Conservation (phyloP, 2,329 filamentous ascomycete species). For the Dothistroma septosporum region DNA sequence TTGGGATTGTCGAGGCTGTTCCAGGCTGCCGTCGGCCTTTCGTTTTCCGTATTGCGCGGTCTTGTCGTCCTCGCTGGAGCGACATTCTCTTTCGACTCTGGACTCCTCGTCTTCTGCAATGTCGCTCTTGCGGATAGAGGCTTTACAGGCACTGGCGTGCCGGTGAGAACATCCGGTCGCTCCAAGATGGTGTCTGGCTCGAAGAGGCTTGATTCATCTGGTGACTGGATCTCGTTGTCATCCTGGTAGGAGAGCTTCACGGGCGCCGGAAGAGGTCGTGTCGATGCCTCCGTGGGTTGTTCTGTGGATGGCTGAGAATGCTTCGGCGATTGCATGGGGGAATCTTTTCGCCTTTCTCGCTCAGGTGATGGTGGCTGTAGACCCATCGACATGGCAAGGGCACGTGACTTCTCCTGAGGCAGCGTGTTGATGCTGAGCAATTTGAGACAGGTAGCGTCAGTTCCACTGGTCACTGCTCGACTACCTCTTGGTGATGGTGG, state of each 20-base stretch:
- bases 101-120: constrained; percentile 2
- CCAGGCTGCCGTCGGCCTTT: constrained; percentile 28
- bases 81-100: constrained; percentile 22
- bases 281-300: constrained; percentile 1
- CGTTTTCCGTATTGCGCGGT: constrained; percentile 14
- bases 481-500: constrained; percentile 15
- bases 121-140: constrained; percentile 3
- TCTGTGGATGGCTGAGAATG: constrained; percentile 13
- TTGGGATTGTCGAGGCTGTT: constrained; percentile 8
- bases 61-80: constrained; percentile 13
- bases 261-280: neutral
- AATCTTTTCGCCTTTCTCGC: constrained; percentile 17
- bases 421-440: constrained; percentile 28
- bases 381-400: constrained; percentile 19
- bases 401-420: constrained; percentile 13
- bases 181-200: constrained; percentile 11
- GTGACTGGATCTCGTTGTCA: constrained; percentile 12
- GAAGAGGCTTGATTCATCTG: constrained; percentile 22
- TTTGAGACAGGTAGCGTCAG: constrained; percentile 26
- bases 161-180: constrained; percentile 9
- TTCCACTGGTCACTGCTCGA: constrained; percentile 26
- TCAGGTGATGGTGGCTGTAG: constrained; percentile 20
- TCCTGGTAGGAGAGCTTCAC: constrained; percentile 1
- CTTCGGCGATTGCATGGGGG: constrained; percentile 17
- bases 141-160: constrained; percentile 9